Evolutionary conservation across 257 asterid genomes (phyloP), one percentile per base, ranked within the genome.

Genomic region (Jasminum sambac): DNA sequence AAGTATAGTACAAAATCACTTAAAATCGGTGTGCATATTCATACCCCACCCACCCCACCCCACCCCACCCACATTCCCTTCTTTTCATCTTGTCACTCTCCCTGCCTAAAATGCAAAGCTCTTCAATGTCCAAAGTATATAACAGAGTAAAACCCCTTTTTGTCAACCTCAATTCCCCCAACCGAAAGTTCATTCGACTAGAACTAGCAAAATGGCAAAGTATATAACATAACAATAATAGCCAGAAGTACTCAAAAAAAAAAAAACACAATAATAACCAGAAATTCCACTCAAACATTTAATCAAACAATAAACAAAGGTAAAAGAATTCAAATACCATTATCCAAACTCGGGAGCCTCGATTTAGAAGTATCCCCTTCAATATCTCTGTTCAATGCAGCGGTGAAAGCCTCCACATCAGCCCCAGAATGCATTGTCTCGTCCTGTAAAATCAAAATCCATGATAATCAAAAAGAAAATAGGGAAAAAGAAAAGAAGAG

Each of bases 391-490:
- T 90, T 89, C 42, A 93, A 84, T 77, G 91, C 96, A 59, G 97
- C 97, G 0, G 97, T 85, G 79, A 90, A 87, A 8, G 98, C 97
- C 69, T 94, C 96, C 83, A 94, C 96, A 67, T 89, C 98, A 3
- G 96, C 97, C 73, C 97, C 96, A 19, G 96, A 94, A 89, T 91
- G 97, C 96, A 90, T 77, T n/a, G 90, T 94, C 73, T 90, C 97
- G 72, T 90, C 97, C 97, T 88, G 85, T 61, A 36, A 74, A 78
- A 38, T 25, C 23, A 48, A n/a, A n/a, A n/a, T n/a, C n/a, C n/a
- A n/a, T n/a, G n/a, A n/a, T n/a, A n/a, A n/a, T n/a, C n/a, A n/a
- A n/a, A n/a, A n/a, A n/a, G n/a, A n/a, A n/a, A n/a, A n/a, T n/a
- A n/a, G n/a, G n/a, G n/a, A n/a, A n/a, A n/a, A n/a, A n/a, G n/a